A percentile compares a stretch with the other conserved stretches of the same genome.
phyloP scores from a whole-genome alignment of 2,329 filamentous ascomycete genomes.

The Falciphora oryzae region DNA sequence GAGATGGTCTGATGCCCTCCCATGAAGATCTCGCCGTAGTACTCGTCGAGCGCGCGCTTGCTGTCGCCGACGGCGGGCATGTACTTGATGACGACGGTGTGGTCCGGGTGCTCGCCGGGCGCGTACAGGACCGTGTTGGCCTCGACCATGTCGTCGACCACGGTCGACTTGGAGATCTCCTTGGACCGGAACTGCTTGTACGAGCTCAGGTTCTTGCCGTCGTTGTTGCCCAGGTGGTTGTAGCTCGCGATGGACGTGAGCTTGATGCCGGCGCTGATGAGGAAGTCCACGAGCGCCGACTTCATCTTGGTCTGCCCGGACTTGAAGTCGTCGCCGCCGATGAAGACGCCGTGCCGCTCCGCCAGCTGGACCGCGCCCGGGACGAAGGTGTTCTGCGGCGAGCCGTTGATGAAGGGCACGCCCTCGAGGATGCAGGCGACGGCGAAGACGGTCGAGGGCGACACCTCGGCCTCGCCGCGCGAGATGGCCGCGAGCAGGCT shows the following conservation, averaged over 20 bases:
- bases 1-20: constrained; percentile 97
- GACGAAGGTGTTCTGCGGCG: constrained; percentile 98
- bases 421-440: constrained; percentile 89
- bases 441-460: constrained; percentile 92
- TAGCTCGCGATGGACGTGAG: constrained; percentile 97
- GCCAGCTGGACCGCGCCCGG: constrained; percentile 87
- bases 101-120: constrained; percentile 90
- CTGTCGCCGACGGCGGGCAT: constrained; percentile 98
- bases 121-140: constrained; percentile 89
- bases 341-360: constrained; percentile 79
- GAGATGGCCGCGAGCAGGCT: constrained; percentile 88
- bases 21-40: constrained; percentile 99
- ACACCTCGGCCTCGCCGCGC: constrained; percentile 80
- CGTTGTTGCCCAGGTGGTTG: constrained; percentile 99
- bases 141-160: constrained; percentile 99
- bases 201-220: constrained; percentile 96
- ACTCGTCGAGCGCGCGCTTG: constrained; percentile 98
- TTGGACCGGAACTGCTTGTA: constrained; percentile 99
- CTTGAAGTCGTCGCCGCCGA: constrained; percentile 99
- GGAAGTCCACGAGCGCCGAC: constrained; percentile 94
- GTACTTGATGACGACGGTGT: constrained; percentile 99
- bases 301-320: constrained; percentile 99
- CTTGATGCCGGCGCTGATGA: constrained; percentile 98
- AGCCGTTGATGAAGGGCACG: constrained; percentile 96
- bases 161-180: constrained; percentile 99